A percentile compares a stretch with the other conserved stretches of the same genome.
These are phyloP conservation scores for Ceratocystiopsis brevicomis DNA, from an alignment of 2,329 filamentous ascomycete species.

Conservation along the genomic window DNA sequence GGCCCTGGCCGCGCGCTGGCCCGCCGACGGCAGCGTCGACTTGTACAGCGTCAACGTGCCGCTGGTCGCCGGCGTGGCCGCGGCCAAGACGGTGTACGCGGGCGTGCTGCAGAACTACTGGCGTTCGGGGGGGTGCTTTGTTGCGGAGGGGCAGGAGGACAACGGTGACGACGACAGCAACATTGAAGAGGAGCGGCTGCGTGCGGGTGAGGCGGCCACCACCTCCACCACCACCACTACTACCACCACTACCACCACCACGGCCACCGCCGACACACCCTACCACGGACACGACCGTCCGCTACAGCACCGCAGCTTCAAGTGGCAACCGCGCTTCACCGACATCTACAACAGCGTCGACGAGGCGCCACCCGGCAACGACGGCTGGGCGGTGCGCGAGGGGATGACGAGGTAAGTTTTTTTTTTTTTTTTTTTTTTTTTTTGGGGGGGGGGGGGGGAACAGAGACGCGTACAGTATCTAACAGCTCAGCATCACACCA, in stretches of 20 bases:
- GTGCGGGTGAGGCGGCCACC: conserved; percentile 40
- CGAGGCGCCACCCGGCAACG: conserved; percentile 58
- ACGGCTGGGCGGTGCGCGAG: conserved; percentile 83
- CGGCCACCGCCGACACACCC: background rate
- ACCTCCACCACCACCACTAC: conserved; percentile 11
- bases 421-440: background rate
- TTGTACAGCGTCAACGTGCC: conserved; percentile 89
- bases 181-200: conserved; percentile 55
- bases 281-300: conserved; percentile 19
- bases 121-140: conserved; percentile 68
- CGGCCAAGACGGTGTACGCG: conserved; percentile 61
- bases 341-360: conserved; percentile 83
- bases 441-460: too few relatives aligned
- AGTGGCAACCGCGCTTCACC: conserved; percentile 75
- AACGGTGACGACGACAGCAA: conserved; percentile 21
- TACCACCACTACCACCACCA: conserved; percentile 15
- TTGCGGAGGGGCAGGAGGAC: conserved; percentile 61
- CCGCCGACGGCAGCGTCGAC: conserved; percentile 44
- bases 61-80: conserved; percentile 54
- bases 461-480: background rate
- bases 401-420: conserved; percentile 55
- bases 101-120: conserved; percentile 82
- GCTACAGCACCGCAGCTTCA: conserved; percentile 61
- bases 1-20: conserved; percentile 59
- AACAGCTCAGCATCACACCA: conserved; percentile 53